Evolutionary conservation across 2,329 filamentous ascomycete genomes (phyloP).

Genomic region (Ascosphaera apis): DNA sequence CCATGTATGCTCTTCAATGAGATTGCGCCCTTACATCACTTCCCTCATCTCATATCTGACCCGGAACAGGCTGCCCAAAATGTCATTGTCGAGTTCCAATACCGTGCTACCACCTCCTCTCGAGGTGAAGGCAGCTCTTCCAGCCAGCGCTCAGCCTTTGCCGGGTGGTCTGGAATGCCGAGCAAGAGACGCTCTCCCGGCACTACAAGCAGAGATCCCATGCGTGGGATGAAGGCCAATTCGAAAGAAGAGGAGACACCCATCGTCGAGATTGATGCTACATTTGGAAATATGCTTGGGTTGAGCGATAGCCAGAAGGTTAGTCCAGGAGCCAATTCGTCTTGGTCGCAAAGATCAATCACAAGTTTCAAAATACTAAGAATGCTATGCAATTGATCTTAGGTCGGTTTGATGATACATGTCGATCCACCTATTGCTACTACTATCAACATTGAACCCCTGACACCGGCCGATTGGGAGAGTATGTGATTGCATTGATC

Average conservation of each 20-base stretch:
- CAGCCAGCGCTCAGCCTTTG: slow-evolving; percentile 48
- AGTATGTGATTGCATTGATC: slow-evolving; percentile 22
- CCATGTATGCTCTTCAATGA: slow-evolving; percentile 36
- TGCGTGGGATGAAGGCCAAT: slow-evolving; percentile 30
- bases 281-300: slow-evolving; percentile 54
- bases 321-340: slow-evolving; percentile 9
- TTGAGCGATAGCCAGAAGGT: slow-evolving; percentile 65
- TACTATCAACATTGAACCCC: slow-evolving; percentile 87
- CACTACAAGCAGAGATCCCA: slow-evolving; percentile 50
- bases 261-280: slow-evolving; percentile 68
- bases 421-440: slow-evolving; percentile 77
- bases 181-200: slow-evolving; percentile 60
- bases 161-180: slow-evolving; percentile 96
- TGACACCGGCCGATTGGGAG: slow-evolving; percentile 94
- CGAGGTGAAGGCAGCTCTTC: slow-evolving; percentile 24
- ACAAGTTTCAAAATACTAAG: no score
- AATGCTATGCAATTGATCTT: slow-evolving; percentile 3
- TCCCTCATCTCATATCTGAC: slow-evolving; percentile 1
- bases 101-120: slow-evolving; percentile 33
- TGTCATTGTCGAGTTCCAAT: slow-evolving; percentile 81
- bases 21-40: slow-evolving; percentile 1
- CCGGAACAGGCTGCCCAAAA: slow-evolving; percentile 58
- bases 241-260: slow-evolving; percentile 51
- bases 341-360: not conserved
- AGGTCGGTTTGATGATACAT: slow-evolving; percentile 46